A percentile compares a stretch with the other conserved stretches of the same genome.
phyloP scores from a whole-genome alignment of 192 early-diverging fungal species.

The Chytriomyces sp. region DNA sequence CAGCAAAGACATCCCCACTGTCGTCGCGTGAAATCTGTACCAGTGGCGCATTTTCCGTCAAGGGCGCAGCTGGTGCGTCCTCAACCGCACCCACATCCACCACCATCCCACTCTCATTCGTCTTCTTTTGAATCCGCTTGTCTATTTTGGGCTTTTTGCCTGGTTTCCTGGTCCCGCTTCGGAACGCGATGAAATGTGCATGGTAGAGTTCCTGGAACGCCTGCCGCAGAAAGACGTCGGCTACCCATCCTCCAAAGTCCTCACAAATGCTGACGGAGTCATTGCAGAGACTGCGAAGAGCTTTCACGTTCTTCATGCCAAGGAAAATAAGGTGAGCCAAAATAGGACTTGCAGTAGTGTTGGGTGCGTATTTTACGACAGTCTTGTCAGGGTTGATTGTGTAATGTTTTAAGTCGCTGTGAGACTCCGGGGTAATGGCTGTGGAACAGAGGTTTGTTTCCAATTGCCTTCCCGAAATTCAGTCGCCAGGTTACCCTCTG shows the following conservation, averaged over 20 bases:
- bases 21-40: no score
- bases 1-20: no score
- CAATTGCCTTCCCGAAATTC: constrained; percentile 29
- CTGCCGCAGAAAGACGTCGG: constrained; percentile 12
- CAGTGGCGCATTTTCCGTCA: no score
- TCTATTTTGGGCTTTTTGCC: constrained; percentile 13
- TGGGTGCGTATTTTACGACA: background rate
- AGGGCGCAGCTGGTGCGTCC: no score
- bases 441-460: constrained; percentile 43
- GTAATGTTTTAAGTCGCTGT: constrained; percentile 8
- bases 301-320: background rate
- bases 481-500: background rate
- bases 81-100: constrained; percentile 6
- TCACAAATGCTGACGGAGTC: background rate
- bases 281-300: background rate
- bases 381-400: background rate
- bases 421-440: constrained; percentile 36
- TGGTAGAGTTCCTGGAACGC: background rate
- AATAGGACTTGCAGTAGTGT: background rate
- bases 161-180: background rate
- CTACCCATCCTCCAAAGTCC: constrained; percentile 3
- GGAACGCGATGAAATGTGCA: background rate
- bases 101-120: constrained; percentile 20
- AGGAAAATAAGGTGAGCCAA: constrained; percentile 1
- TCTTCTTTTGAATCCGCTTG: background rate